These are phyloP conservation scores for Tolypocladium sp. DNA, from an alignment of 2,329 filamentous ascomycete genomes.

Conservation along the genomic window DNA sequence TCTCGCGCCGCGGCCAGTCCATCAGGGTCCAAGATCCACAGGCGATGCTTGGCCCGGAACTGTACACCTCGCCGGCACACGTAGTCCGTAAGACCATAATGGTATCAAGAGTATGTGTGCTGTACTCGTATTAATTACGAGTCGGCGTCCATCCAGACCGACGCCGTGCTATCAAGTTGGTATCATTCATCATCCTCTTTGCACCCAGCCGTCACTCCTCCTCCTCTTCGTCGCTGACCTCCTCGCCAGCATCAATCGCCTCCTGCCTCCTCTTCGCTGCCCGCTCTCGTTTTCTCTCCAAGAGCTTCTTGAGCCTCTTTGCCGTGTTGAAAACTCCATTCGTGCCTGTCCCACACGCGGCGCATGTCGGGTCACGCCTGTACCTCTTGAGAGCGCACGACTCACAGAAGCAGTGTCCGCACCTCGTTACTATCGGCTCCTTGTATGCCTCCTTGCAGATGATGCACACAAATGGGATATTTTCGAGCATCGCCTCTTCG, in stretches of 20 bases:
- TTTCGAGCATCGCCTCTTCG: slow-evolving; percentile 66
- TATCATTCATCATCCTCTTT: background rate
- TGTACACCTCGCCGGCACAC: background rate
- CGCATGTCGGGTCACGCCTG: slow-evolving; percentile 77
- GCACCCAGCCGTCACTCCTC: background rate
- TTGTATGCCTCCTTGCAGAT: slow-evolving; percentile 76
- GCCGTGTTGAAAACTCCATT: slow-evolving; percentile 85
- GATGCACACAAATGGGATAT: slow-evolving; percentile 83
- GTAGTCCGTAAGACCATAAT: background rate
- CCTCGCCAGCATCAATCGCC: slow-evolving; percentile 41
- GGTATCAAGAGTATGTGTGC: background rate
- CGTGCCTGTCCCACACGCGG: slow-evolving; percentile 75
- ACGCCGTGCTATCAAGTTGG: background rate
- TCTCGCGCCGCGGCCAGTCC: too few species aligned
- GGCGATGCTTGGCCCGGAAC: too few species aligned
- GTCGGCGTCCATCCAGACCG: background rate
- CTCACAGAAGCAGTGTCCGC: slow-evolving; percentile 95
- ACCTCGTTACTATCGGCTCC: slow-evolving; percentile 76
- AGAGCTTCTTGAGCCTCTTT: slow-evolving; percentile 69
- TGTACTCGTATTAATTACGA: background rate
- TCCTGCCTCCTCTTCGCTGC: slow-evolving; percentile 48
- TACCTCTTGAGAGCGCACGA: slow-evolving; percentile 80
- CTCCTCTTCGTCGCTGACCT: slow-evolving; percentile 34
- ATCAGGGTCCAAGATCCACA: background rate
- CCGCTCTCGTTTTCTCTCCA: slow-evolving; percentile 63